Conservation (phyloP, 805 yeast species). For the Blastobotrys americana region DNA sequence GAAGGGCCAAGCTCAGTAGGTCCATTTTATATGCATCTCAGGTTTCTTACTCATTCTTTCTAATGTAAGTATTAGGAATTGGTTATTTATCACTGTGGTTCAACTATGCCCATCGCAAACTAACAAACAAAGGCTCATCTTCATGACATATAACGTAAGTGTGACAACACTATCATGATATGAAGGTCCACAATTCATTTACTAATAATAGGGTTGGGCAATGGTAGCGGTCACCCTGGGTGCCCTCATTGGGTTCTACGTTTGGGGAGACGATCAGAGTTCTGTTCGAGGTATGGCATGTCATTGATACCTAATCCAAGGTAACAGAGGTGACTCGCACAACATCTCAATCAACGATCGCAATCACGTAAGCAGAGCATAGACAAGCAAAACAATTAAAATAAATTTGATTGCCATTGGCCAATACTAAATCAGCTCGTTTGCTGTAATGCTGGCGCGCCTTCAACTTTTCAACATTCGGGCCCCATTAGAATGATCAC, state of each 20-base stretch:
- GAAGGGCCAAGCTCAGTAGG: conserved; percentile 7
- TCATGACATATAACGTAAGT: conserved; percentile 67
- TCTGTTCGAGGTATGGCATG: conserved; percentile 23
- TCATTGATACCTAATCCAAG: too few species aligned
- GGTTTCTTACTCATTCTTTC: conserved; percentile 56
- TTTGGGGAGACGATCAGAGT: conserved; percentile 40
- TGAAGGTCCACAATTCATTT: too few species aligned
- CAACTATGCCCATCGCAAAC: neutral
- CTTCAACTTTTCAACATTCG: too few species aligned
- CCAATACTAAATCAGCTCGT: too few species aligned
- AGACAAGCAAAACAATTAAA: too few species aligned
- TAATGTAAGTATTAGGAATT: conserved; percentile 23
- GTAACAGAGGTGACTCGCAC: too few species aligned
- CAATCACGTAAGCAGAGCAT: too few species aligned
- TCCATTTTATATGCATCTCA: conserved; percentile 49
- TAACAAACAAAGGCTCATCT: conserved; percentile 60
- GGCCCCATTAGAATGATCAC: too few species aligned
- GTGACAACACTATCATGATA: too few species aligned
- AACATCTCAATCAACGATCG: too few species aligned
- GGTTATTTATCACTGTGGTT: neutral
- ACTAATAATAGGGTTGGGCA: conserved; percentile 73
- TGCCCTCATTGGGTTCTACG: conserved; percentile 59
- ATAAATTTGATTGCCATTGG: too few species aligned
- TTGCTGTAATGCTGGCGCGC: too few species aligned
- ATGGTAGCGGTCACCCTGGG: conserved; percentile 69